Evolutionary conservation across 176 grass and related monocot genomes (phyloP).

Genomic region (Bothriochloa decipiens): DNA sequence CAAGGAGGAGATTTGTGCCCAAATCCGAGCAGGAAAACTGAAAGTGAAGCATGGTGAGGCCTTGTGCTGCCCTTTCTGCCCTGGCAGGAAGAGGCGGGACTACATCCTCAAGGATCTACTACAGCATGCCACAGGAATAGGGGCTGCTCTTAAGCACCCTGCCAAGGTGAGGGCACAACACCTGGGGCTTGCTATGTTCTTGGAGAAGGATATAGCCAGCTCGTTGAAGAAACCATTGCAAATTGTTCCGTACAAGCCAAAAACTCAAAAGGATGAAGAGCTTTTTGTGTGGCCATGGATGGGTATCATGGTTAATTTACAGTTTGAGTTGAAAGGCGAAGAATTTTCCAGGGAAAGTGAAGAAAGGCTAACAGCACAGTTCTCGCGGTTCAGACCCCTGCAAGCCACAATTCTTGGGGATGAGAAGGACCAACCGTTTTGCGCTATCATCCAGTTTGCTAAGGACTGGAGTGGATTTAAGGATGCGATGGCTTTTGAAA

Average conservation of each 20-base stretch:
- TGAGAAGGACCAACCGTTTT: conserved; percentile 36
- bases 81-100: conserved; percentile 68
- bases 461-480: too few species aligned
- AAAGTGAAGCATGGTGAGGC: conserved; percentile 53
- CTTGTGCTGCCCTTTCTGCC: conserved; percentile 76
- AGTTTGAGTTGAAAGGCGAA: conserved; percentile 27
- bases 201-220: conserved; percentile 54
- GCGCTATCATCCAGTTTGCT: conserved; percentile 52
- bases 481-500: too few species aligned
- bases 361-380: conserved; percentile 54
- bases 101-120: conserved; percentile 68
- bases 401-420: conserved; percentile 44
- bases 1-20: conserved; percentile 42
- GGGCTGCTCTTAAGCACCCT: conserved; percentile 54
- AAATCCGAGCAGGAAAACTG: conserved; percentile 35
- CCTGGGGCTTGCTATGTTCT: conserved; percentile 63
- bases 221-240: conserved; percentile 26
- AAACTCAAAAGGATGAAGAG: conserved; percentile 42
- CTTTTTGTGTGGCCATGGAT: conserved; percentile 70
- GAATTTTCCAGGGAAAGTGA: conserved; percentile 37
- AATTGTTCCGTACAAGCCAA: conserved; percentile 22
- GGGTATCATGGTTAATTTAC: conserved; percentile 61
- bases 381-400: conserved; percentile 55
- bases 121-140: conserved; percentile 77
- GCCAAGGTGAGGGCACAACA: conserved; percentile 71